Conservation (phyloP, 352 stramenopile species). For the Globisporangium barbulae region DNA sequence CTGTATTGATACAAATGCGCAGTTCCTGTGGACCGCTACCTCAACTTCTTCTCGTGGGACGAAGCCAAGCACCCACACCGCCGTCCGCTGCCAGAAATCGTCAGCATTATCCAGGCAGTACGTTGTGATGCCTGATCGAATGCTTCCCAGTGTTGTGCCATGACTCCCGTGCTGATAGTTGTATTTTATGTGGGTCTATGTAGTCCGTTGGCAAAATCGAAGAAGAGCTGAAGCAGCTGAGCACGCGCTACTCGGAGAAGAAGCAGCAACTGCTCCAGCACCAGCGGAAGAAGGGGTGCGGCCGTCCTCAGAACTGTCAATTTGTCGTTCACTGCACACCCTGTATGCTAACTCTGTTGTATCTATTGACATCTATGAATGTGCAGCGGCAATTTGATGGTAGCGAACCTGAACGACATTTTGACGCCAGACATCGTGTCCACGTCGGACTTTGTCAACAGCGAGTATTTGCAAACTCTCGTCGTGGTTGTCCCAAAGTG, state of each 20-base stretch:
- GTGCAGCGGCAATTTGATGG: constrained; percentile 90
- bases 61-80: constrained; percentile 97
- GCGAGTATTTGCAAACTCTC: constrained; percentile 96
- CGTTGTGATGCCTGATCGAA: background rate
- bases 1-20: background rate
- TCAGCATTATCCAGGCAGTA: constrained; percentile 92
- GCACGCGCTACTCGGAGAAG: constrained; percentile 93
- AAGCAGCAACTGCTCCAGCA: constrained; percentile 86
- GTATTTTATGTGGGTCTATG: background rate
- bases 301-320: background rate
- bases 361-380: background rate
- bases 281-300: constrained; percentile 91
- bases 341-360: background rate
- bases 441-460: constrained; percentile 92
- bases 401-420: constrained; percentile 94
- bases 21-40: constrained; percentile 93
- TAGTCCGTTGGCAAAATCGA: constrained; percentile 93
- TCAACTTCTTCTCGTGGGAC: constrained; percentile 98
- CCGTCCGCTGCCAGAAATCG: constrained; percentile 94
- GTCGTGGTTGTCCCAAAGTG: constrained; percentile 93
- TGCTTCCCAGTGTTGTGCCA: background rate
- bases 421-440: constrained; percentile 90
- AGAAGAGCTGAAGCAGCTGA: constrained; percentile 96
- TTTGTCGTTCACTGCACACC: background rate
- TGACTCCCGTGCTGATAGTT: constrained; percentile 3